Conservation (phyloP, 306 rosid genomes). For the Acacia acuminata region DNA sequence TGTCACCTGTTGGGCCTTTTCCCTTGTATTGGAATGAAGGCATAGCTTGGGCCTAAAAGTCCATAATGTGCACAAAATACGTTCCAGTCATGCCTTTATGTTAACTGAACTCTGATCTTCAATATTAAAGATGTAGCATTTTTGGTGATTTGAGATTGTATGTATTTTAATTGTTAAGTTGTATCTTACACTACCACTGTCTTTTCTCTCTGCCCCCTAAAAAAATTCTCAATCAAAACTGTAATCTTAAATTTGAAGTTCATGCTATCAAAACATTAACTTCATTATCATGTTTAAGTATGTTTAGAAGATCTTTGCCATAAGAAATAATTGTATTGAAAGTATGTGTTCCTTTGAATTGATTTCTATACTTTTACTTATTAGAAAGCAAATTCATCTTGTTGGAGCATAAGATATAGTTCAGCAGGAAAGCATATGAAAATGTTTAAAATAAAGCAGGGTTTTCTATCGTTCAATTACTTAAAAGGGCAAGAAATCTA, state of each 20-base stretch:
- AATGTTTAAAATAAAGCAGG: background rate
- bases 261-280: background rate
- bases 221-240: background rate
- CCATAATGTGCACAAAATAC: background rate
- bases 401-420: background rate
- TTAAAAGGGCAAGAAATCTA: background rate
- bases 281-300: background rate
- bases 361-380: background rate
- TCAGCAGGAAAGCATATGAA: background rate
- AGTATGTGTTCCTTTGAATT: background rate
- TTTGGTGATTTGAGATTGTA: conserved; percentile 4
- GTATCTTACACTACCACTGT: background rate
- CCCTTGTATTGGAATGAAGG: background rate
- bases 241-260: background rate
- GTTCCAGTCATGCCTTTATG: background rate
- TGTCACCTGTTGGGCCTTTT: background rate
- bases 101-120: background rate
- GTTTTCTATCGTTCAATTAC: background rate
- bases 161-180: background rate
- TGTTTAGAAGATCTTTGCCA: background rate
- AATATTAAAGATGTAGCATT: background rate
- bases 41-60: conserved; percentile 10
- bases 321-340: background rate
- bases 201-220: background rate
- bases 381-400: background rate